These are phyloP conservation scores for Pontederia paniculata DNA, from an alignment of 176 grass and related monocot genomes.

Conservation along the genomic window DNA sequence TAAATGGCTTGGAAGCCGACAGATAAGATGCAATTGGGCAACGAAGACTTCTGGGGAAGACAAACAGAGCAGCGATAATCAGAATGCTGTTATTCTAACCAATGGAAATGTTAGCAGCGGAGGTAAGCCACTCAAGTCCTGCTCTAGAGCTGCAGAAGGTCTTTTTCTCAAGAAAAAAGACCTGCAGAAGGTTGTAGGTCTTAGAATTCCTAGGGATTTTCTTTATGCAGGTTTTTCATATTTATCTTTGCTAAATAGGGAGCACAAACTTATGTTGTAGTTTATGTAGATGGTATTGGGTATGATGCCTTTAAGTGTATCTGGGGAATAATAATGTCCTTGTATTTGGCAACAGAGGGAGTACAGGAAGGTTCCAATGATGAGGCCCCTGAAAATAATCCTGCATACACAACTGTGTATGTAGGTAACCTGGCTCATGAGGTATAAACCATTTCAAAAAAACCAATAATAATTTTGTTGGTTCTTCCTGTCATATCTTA, in stretches of 20 bases:
- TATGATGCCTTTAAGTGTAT: too few relatives aligned
- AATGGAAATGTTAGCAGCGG: slow-evolving; percentile 41
- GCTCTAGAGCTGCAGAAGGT: too few relatives aligned
- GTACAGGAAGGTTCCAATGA: slow-evolving; percentile 47
- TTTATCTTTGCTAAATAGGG: too few relatives aligned
- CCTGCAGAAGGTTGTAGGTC: too few relatives aligned
- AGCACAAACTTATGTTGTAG: too few relatives aligned
- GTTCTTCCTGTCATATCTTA: background rate
- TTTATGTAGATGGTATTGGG: too few relatives aligned
- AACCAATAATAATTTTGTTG: background rate
- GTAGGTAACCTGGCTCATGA: slow-evolving; percentile 90
- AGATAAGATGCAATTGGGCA: slow-evolving; percentile 82
- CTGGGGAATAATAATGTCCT: too few relatives aligned
- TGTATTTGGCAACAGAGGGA: slow-evolving; percentile 29
- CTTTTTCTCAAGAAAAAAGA: too few relatives aligned
- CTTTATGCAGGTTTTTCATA: too few relatives aligned
- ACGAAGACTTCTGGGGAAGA: slow-evolving; percentile 63
- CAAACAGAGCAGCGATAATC: slow-evolving; percentile 60
- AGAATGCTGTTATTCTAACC: slow-evolving; percentile 63
- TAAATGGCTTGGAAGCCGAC: slow-evolving; percentile 83
- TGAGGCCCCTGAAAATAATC: slow-evolving; percentile 80
- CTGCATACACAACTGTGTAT: slow-evolving; percentile 87
- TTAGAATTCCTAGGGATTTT: too few relatives aligned
- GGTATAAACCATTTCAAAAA: slow-evolving; percentile 14
- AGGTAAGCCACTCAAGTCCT: slow-evolving; percentile 26